These are phyloP conservation scores for Talaromyces stipitatus DNA, from an alignment of 495 filamentous ascomycete genomes.

Conservation along the genomic window DNA sequence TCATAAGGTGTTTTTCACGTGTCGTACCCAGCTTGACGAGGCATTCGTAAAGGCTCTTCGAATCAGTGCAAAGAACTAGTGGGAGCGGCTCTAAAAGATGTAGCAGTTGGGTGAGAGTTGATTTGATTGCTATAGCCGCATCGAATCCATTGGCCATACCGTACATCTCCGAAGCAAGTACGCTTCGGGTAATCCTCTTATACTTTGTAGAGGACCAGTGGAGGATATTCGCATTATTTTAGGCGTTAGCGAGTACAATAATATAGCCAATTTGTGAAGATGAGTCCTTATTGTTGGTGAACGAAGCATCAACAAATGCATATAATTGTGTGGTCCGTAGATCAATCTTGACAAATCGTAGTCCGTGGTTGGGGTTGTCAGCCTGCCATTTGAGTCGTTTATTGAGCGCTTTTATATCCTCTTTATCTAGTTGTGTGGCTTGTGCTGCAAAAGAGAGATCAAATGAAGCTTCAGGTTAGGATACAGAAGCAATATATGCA, in stretches of 20 bases:
- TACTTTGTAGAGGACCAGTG: constrained; percentile 11
- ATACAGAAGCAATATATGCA: neutral
- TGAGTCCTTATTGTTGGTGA: constrained; percentile 12
- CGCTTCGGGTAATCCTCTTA: constrained; percentile 10
- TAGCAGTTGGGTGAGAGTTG: neutral
- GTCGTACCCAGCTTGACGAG: constrained; percentile 7
- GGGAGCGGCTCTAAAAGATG: neutral
- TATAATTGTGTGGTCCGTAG: neutral
- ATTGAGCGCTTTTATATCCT: neutral
- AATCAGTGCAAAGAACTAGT: neutral
- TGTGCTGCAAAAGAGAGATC: neutral
- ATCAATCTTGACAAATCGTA: neutral
- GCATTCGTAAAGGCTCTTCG: constrained; percentile 8
- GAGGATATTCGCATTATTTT: constrained; percentile 8
- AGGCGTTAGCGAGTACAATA: constrained; percentile 7
- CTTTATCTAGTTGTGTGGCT: neutral
- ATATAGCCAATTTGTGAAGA: constrained; percentile 11
- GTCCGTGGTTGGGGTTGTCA: neutral
- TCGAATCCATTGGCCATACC: constrained; percentile 1
- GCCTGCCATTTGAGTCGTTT: neutral
- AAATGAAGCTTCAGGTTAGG: neutral
- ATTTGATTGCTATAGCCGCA: neutral
- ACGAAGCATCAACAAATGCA: constrained; percentile 9
- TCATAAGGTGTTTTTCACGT: neutral
- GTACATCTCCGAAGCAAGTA: neutral